These are phyloP conservation scores for Phytophthora idaei DNA, from an alignment of 352 stramenopile genomes.

Conservation along the genomic window DNA sequence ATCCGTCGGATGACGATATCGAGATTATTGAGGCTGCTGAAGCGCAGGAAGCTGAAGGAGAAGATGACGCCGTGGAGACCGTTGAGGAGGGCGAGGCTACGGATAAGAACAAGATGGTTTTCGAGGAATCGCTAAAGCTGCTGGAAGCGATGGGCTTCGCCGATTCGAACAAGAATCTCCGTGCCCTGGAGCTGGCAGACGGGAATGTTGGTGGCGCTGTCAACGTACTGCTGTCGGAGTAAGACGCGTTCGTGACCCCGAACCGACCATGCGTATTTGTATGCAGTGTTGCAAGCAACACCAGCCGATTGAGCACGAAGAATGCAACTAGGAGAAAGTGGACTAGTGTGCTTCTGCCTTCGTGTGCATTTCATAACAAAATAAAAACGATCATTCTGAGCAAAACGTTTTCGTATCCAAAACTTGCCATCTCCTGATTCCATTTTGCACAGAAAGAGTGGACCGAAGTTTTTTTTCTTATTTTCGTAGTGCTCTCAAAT, in stretches of 20 bases:
- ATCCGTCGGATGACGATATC: conserved; percentile 39
- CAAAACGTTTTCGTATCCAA: too few relatives aligned
- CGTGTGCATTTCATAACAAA: too few relatives aligned
- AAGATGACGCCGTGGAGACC: background rate
- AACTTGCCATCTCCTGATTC: too few relatives aligned
- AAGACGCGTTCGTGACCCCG: conserved; percentile 8
- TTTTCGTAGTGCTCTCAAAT: too few relatives aligned
- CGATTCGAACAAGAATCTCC: conserved; percentile 52
- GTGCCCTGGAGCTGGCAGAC: conserved; percentile 44
- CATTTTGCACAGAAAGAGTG: too few relatives aligned
- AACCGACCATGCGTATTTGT: conserved; percentile 18
- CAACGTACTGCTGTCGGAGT: conserved; percentile 57
- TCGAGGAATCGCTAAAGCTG: conserved; percentile 45
- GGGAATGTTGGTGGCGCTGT: conserved; percentile 59
- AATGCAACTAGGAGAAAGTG: too few relatives aligned
- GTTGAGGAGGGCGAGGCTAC: background rate
- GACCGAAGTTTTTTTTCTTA: too few relatives aligned
- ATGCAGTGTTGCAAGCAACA: background rate
- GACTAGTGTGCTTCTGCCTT: too few relatives aligned
- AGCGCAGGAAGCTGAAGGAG: conserved; percentile 30
- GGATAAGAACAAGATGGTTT: conserved; percentile 25
- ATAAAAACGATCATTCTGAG: too few relatives aligned
- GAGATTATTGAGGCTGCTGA: conserved; percentile 44
- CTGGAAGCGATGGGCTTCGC: conserved; percentile 70
- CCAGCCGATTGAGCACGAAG: too few relatives aligned